Evolutionary conservation across 805 yeast species (phyloP).

Genomic region (Starmerella vaccinii): DNA sequence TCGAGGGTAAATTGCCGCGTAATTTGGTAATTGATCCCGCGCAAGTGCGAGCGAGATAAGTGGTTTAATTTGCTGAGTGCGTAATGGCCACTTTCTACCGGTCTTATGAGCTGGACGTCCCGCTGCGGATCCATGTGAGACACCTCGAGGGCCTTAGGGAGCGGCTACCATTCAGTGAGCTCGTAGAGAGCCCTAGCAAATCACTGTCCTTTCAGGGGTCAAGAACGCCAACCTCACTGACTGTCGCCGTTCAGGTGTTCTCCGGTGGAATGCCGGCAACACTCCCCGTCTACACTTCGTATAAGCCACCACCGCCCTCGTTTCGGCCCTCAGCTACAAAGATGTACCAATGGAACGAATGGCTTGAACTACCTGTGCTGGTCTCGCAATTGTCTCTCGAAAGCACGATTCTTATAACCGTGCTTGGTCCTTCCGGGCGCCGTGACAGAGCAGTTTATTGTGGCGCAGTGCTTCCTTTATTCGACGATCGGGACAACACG

Average conservation of each 20-base stretch:
- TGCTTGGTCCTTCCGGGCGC: slow-evolving; percentile 58
- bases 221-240: slow-evolving; percentile 20
- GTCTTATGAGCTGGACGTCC: slow-evolving; percentile 45
- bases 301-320: slow-evolving; percentile 34
- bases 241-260: slow-evolving; percentile 40
- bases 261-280: slow-evolving; percentile 41
- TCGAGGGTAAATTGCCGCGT: too few relatives aligned
- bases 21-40: too few relatives aligned
- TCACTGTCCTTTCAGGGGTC: slow-evolving; percentile 29
- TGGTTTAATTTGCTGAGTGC: too few relatives aligned
- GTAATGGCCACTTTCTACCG: slow-evolving; percentile 40
- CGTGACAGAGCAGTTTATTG: slow-evolving; percentile 45
- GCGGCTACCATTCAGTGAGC: slow-evolving; percentile 37
- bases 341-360: slow-evolving; percentile 53
- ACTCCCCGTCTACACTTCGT: slow-evolving; percentile 41
- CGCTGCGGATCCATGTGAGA: slow-evolving; percentile 41
- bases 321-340: slow-evolving; percentile 12
- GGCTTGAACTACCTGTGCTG: slow-evolving; percentile 62
- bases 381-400: slow-evolving; percentile 61
- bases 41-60: too few relatives aligned
- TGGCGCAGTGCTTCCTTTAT: slow-evolving; percentile 47
- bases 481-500: slow-evolving; percentile 44
- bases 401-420: slow-evolving; percentile 47
- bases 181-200: slow-evolving; percentile 40
- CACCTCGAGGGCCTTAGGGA: slow-evolving; percentile 39